These are phyloP conservation scores for Hansenula lynferdii DNA, from an alignment of 1,139 yeast genomes.

Conservation along the genomic window DNA sequence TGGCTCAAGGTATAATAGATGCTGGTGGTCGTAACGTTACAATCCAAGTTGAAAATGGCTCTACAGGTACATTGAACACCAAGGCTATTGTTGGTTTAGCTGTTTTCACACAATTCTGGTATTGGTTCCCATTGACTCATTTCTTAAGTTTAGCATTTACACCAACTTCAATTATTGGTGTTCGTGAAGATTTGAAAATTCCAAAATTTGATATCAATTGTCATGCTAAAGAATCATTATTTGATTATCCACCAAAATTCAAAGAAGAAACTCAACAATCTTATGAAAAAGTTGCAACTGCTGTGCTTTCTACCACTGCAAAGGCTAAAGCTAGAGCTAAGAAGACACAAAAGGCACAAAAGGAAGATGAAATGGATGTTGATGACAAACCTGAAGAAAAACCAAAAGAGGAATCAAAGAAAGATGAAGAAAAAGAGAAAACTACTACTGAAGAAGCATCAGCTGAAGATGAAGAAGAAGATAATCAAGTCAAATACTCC, in stretches of 20 bases:
- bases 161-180: conserved; percentile 89
- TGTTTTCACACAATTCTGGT: conserved; percentile 92
- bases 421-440: conserved; percentile 25
- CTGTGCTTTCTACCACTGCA: conserved; percentile 89
- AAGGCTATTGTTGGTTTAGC: conserved; percentile 92
- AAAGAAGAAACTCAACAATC: conserved; percentile 80
- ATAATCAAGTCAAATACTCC: conserved; percentile 33
- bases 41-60: conserved; percentile 82
- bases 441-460: conserved; percentile 18
- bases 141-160: conserved; percentile 88
- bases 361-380: conserved; percentile 31
- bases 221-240: conserved; percentile 72
- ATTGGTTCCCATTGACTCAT: conserved; percentile 97
- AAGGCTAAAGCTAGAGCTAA: conserved; percentile 91
- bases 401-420: conserved; percentile 16
- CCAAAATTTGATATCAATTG: conserved; percentile 83
- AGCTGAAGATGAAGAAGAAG: too few species aligned
- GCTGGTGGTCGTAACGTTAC: conserved; percentile 99
- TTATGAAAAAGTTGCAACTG: conserved; percentile 88
- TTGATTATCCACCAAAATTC: conserved; percentile 86
- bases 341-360: conserved; percentile 53
- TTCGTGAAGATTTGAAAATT: conserved; percentile 77
- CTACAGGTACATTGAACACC: conserved; percentile 85
- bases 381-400: conserved; percentile 26
- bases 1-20: conserved; percentile 96